Percentiles rank a stretch among this genome's conserved stretches.
These are phyloP conservation scores for Xylaria arbuscula DNA, from an alignment of 2,329 filamentous ascomycete species.

Conservation along the genomic window DNA sequence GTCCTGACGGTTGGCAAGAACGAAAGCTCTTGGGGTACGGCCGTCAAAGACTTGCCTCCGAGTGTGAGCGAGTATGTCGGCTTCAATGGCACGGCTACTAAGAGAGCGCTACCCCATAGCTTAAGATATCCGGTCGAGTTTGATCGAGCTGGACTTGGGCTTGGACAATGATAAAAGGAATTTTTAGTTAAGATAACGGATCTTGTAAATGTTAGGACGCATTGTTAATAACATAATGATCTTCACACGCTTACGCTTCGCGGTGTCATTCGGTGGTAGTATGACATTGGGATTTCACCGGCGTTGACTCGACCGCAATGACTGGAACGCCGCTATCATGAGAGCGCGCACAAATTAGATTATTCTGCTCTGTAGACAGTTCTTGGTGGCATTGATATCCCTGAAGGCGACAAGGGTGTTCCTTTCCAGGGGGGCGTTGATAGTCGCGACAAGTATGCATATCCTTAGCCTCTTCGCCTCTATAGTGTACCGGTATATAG, in stretches of 20 bases:
- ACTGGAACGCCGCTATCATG: too few relatives aligned
- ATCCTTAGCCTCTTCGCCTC: not conserved
- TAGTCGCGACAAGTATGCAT: not conserved
- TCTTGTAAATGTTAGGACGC: conserved; percentile 18
- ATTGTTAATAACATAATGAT: conserved; percentile 26
- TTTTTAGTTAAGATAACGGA: not conserved
- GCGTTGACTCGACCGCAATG: too few relatives aligned
- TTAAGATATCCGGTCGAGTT: conserved; percentile 24
- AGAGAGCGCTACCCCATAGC: conserved; percentile 13
- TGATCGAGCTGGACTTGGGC: conserved; percentile 21
- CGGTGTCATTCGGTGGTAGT: not conserved
- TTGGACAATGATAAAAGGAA: conserved; percentile 19
- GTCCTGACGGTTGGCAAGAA: conserved; percentile 69
- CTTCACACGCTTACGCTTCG: not conserved
- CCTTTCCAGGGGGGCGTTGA: not conserved
- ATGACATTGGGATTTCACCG: not conserved
- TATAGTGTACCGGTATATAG: not conserved
- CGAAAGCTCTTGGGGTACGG: conserved; percentile 74
- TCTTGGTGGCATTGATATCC: conserved; percentile 5
- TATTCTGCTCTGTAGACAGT: not conserved
- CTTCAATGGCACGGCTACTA: conserved; percentile 40
- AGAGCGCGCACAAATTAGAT: not conserved
- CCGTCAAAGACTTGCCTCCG: conserved; percentile 69
- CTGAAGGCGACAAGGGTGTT: not conserved
- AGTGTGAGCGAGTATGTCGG: conserved; percentile 59